phyloP scores from a whole-genome alignment of 192 early-diverging fungal genomes.

The Diversispora eburnea region DNA sequence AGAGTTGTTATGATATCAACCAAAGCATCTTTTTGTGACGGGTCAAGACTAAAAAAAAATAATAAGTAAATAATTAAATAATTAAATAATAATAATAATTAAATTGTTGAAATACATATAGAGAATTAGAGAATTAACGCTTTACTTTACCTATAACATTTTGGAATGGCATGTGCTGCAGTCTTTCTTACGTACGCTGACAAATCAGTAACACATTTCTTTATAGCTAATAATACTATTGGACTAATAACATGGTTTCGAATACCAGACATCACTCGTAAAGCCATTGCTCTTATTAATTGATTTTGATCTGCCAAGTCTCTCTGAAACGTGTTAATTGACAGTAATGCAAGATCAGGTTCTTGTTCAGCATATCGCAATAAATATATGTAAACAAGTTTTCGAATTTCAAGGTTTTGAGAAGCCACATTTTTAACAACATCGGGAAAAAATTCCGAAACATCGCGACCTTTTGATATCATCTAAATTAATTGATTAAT shows the following conservation, averaged over 20 bases:
- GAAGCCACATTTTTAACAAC: constrained; percentile 98
- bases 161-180: constrained; percentile 86
- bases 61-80: neutral
- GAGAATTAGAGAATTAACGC: neutral
- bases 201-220: constrained; percentile 78
- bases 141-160: constrained; percentile 64
- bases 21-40: constrained; percentile 68
- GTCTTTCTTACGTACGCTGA: constrained; percentile 93
- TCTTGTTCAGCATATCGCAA: constrained; percentile 94
- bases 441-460: constrained; percentile 86
- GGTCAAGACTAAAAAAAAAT: constrained; percentile 63
- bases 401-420: constrained; percentile 81
- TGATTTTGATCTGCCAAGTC: constrained; percentile 91
- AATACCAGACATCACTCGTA: constrained; percentile 94
- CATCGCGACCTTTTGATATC: constrained; percentile 87
- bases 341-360: constrained; percentile 90
- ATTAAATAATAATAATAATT: neutral
- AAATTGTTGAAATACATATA: neutral
- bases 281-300: constrained; percentile 90
- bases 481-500: constrained; percentile 47
- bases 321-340: constrained; percentile 98
- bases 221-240: constrained; percentile 87
- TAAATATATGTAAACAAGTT: constrained; percentile 96
- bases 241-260: constrained; percentile 88
- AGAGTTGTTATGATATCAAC: constrained; percentile 71